Percentiles rank a stretch among this genome's conserved stretches.
phyloP scores from a whole-genome alignment of 768 basidiomycete genomes.

The Porpolomopsis calyptriformis region DNA sequence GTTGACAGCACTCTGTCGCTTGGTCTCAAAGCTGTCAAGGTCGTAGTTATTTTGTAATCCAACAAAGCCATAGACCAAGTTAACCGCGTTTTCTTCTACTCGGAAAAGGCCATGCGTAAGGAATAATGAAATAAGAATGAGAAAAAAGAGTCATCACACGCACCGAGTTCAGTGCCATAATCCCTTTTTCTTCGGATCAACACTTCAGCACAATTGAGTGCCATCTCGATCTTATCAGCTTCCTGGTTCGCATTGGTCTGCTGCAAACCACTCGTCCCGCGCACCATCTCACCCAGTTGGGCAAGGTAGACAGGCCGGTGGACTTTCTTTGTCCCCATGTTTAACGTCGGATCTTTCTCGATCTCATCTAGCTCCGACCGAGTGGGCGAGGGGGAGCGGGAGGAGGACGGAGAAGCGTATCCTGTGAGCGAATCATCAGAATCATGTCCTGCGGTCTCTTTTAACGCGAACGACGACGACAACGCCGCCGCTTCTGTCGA shows the following conservation, averaged over 20 bases:
- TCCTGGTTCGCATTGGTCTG: slow-evolving; percentile 50
- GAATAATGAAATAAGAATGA: background rate
- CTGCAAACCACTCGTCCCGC: slow-evolving; percentile 41
- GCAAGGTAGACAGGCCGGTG: slow-evolving; percentile 82
- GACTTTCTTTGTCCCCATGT: slow-evolving; percentile 57
- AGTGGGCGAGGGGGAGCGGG: slow-evolving; percentile 72
- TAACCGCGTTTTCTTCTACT: slow-evolving; percentile 82
- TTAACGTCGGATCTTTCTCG: slow-evolving; percentile 76
- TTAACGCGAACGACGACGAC: too few relatives aligned
- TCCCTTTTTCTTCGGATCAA: slow-evolving; percentile 73
- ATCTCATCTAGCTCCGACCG: slow-evolving; percentile 73
- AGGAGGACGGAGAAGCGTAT: slow-evolving; percentile 56
- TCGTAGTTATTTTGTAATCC: slow-evolving; percentile 78
- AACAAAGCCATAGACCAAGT: slow-evolving; percentile 63
- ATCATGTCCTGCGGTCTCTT: slow-evolving; percentile 34
- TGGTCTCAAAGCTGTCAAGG: slow-evolving; percentile 64
- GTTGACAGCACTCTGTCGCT: slow-evolving; percentile 64
- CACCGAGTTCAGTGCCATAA: slow-evolving; percentile 86
- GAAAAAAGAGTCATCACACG: slow-evolving; percentile 15
- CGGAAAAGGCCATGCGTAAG: background rate
- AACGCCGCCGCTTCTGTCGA: background rate
- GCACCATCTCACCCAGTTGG: slow-evolving; percentile 73
- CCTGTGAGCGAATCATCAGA: slow-evolving; percentile 82
- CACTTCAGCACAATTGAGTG: slow-evolving; percentile 66
- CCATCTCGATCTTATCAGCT: slow-evolving; percentile 73